Conservation (phyloP, 345 rosid species). For the Trapa bicornis region DNA sequence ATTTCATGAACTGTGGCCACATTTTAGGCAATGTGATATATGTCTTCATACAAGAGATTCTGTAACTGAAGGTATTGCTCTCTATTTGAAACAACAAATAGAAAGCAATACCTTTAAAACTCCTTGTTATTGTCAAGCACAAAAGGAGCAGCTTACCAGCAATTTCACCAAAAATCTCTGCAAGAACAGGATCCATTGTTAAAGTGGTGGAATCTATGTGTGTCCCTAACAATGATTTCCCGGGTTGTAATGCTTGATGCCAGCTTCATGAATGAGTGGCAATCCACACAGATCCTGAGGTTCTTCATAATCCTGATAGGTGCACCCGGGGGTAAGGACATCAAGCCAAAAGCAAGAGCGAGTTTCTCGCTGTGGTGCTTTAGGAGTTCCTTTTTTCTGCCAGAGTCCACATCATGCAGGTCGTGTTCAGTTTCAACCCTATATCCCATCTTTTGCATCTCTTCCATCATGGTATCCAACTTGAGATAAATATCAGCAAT, state of each 20-base stretch:
- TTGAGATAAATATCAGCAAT: constrained; percentile 35
- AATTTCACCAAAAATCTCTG: constrained; percentile 50
- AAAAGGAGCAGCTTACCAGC: neutral
- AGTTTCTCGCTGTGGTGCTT: constrained; percentile 67
- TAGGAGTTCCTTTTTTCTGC: constrained; percentile 41
- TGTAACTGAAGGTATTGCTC: neutral
- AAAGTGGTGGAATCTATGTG: constrained; percentile 62
- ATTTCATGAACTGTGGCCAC: neutral
- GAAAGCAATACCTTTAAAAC: neutral
- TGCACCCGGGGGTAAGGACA: constrained; percentile 29
- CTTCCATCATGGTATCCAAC: constrained; percentile 36
- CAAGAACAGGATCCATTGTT: constrained; percentile 53
- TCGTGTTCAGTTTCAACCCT: constrained; percentile 33
- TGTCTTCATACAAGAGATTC: neutral
- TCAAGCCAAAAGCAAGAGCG: constrained; percentile 45
- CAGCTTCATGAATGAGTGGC: constrained; percentile 65
- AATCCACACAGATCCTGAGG: constrained; percentile 66
- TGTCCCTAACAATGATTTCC: constrained; percentile 58
- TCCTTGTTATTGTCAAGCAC: neutral
- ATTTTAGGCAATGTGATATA: neutral
- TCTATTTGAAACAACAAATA: neutral
- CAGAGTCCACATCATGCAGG: constrained; percentile 48
- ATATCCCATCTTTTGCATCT: constrained; percentile 39
- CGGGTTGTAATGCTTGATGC: constrained; percentile 37
- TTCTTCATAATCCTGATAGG: constrained; percentile 66